A percentile compares a stretch with the other conserved stretches of the same genome.
Evolutionary conservation across 768 basidiomycete genomes (phyloP).

Genomic region (Nevesoporus exiguus): DNA sequence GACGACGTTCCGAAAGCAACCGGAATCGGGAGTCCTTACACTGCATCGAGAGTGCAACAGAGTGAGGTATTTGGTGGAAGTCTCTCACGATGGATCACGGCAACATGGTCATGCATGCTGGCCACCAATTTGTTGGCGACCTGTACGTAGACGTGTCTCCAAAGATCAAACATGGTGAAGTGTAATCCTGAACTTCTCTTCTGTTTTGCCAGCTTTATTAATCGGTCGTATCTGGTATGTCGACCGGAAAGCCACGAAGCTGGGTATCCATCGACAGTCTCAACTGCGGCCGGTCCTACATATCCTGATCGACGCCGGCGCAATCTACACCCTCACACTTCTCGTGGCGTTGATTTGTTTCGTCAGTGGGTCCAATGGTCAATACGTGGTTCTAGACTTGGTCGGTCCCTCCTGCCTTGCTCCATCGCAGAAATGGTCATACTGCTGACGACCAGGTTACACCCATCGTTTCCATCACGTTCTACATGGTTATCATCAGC

Average conservation of each 20-base stretch:
- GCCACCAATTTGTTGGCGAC: neutral
- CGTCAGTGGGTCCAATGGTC: neutral
- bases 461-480: neutral
- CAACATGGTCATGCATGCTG: neutral
- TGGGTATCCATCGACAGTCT: neutral
- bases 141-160: neutral
- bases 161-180: neutral
- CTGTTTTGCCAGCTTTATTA: neutral
- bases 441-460: neutral
- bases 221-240: neutral
- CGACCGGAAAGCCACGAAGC: neutral
- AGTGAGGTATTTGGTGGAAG: neutral
- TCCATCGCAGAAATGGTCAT: neutral
- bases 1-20: neutral
- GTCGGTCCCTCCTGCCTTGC: neutral
- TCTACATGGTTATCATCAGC: neutral
- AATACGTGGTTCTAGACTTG: neutral
- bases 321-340: neutral
- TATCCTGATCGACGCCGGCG: neutral
- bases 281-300: neutral
- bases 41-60: neutral
- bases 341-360: neutral
- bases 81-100: neutral
- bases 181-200: neutral
- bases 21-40: neutral